phyloP scores from a whole-genome alignment of 371 early-diverging fungal species.

The Antonospora locustae region DNA sequence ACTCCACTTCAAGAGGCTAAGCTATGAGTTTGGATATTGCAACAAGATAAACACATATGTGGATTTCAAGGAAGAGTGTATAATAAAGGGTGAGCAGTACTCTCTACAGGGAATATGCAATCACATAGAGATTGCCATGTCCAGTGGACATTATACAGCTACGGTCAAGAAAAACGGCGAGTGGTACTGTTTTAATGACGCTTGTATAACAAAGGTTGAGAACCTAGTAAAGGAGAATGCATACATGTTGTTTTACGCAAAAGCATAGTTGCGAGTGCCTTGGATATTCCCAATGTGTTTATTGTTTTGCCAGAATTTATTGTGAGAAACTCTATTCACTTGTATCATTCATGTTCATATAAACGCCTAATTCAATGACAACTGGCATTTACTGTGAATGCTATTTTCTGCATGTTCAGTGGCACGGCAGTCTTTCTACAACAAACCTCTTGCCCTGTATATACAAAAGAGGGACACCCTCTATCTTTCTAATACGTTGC shows the following conservation, averaged over 20 bases:
- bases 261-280: too few relatives aligned
- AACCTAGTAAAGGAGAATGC: conserved; percentile 28
- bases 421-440: conserved; percentile 77
- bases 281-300: too few relatives aligned
- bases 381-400: too few relatives aligned
- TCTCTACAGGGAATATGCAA: conserved; percentile 17
- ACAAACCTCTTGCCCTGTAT: conserved; percentile 74
- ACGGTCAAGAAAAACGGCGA: conserved; percentile 20
- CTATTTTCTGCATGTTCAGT: too few relatives aligned
- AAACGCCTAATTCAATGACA: too few relatives aligned
- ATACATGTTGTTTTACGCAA: conserved; percentile 43
- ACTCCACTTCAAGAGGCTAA: conserved; percentile 72
- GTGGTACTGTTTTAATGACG: conserved; percentile 48
- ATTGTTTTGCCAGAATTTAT: too few relatives aligned
- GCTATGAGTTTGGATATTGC: neutral
- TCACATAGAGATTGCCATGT: conserved; percentile 20
- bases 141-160: conserved; percentile 44
- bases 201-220: conserved; percentile 14
- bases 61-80: conserved; percentile 56
- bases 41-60: conserved; percentile 65
- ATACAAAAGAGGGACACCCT: conserved; percentile 97
- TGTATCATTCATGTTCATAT: too few relatives aligned
- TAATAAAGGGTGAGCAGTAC: conserved; percentile 11
- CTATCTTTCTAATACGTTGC: conserved; percentile 83
- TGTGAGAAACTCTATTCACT: too few relatives aligned